phyloP scores from a whole-genome alignment of 139 green algal species.

The Coelastrella sp. region DNA sequence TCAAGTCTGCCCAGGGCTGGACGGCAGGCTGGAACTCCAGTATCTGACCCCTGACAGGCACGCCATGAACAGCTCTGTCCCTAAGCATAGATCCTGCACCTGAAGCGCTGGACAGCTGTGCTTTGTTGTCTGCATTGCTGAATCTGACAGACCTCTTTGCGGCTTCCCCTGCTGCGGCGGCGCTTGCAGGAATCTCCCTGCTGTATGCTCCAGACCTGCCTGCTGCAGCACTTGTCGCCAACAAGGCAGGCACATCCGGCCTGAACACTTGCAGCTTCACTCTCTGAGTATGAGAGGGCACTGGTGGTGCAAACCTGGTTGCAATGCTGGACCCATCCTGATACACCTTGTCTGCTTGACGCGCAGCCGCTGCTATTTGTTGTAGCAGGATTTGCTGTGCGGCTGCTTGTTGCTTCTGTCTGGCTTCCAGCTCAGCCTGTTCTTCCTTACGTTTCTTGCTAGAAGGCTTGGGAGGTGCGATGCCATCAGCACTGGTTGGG shows the following conservation, averaged over 20 bases:
- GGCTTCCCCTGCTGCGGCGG: no score
- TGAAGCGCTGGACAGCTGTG: neutral
- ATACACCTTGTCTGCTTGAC: neutral
- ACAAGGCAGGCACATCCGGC: neutral
- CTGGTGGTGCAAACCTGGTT: slow-evolving; percentile 1
- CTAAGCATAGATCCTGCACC: neutral
- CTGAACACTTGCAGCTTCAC: slow-evolving; percentile 5
- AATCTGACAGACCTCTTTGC: no score
- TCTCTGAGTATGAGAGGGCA: neutral
- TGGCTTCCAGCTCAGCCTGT: neutral
- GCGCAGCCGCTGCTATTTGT: slow-evolving; percentile 9
- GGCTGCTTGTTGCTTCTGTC: neutral
- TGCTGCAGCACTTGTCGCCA: neutral
- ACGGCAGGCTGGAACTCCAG: neutral
- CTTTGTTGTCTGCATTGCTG: neutral
- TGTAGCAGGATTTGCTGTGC: slow-evolving; percentile 22
- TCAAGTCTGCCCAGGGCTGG: neutral
- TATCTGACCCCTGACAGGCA: neutral
- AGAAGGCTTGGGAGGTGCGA: slow-evolving; percentile 7
- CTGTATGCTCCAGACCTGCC: neutral
- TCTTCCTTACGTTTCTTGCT: slow-evolving; percentile 34
- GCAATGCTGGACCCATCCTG: neutral
- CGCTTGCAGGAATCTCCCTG: no score
- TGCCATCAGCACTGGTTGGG: neutral
- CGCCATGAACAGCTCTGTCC: neutral